phyloP scores from a whole-genome alignment of 257 asterid species.

The Forsythia suspensa region DNA sequence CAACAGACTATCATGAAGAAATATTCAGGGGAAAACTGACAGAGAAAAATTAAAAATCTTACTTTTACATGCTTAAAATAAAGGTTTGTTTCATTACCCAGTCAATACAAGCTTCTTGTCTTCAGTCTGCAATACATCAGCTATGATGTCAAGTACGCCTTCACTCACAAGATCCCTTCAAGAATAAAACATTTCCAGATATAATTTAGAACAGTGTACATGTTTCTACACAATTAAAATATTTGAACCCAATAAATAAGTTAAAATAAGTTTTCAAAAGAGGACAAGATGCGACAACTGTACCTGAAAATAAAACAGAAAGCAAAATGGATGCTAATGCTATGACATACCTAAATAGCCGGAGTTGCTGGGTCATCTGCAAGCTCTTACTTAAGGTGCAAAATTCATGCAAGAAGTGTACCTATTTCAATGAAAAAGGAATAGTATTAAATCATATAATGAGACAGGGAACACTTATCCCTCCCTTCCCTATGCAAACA shows the following conservation, averaged over 20 bases:
- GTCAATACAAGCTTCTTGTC: constrained; percentile 84
- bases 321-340: background rate
- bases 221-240: background rate
- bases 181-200: constrained; percentile 19
- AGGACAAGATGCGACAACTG: constrained; percentile 11
- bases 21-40: constrained; percentile 20
- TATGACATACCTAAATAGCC: constrained; percentile 68
- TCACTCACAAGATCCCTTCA: constrained; percentile 88
- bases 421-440: constrained; percentile 35
- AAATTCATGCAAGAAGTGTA: constrained; percentile 85
- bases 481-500: background rate
- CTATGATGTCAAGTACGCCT: constrained; percentile 81
- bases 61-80: constrained; percentile 8
- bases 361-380: constrained; percentile 89
- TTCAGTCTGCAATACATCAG: constrained; percentile 69
- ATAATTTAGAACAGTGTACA: background rate
- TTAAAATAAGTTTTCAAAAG: constrained; percentile 1
- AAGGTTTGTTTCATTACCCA: constrained; percentile 61
- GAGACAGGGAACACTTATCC: background rate
- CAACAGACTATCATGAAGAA: constrained; percentile 27
- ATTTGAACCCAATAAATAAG: constrained; percentile 1
- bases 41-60: background rate
- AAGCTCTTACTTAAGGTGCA: constrained; percentile 90
- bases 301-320: background rate
- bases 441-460: background rate